Evolutionary conservation across 2,329 filamentous ascomycete genomes (phyloP), one percentile per base, ranked within the genome.

Genomic region (Coleophoma crateriformis): DNA sequence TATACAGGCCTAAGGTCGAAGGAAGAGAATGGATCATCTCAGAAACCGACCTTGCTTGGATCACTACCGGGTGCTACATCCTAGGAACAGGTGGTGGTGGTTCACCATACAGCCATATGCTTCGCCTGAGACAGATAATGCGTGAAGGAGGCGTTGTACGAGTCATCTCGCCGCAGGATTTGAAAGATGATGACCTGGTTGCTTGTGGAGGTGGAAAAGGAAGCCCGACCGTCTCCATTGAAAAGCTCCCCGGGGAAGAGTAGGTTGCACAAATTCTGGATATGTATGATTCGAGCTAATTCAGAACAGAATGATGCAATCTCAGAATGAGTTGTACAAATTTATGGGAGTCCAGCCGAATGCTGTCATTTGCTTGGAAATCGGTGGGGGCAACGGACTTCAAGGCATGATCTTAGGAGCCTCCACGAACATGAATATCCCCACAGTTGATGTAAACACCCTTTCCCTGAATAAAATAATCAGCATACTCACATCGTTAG

Each of bases 301-400:
- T 19, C 7, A 39, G 32, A 20, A 37, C 34, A 53, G 53, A 17
- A 72, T 78, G 57, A 66, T 74, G 38, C 64, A 79, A 45, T 68
- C 75, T 2, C 75, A 78, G 51, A 56, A 58, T 1, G 78, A 78
- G 57, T 67, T 85, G 11, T 80, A 77, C 63, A 73, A 76, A 44
- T 73, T 76, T 27, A 68, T 75, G 44, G 66, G 70, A 35, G 61
- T 64, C 14, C 60, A 62, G 1, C 73, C 78, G 19, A 77, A 79
- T 15, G 77, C 79, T 45, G 76, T 84, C 54, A 79, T 85, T 52
- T 72, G 77, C 1, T 59, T 84, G 3, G 82, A 86, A 56, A 82
- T 85, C 50, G 82, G 82, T 10, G 82, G 82, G 10, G 76, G 73
- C 1, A 86, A 86, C 54, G 82, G 82, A 0, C 67, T 85, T 8